Evolutionary conservation across 2,329 filamentous ascomycete genomes (phyloP).

Genomic region (Mollisiaceae sp.): DNA sequence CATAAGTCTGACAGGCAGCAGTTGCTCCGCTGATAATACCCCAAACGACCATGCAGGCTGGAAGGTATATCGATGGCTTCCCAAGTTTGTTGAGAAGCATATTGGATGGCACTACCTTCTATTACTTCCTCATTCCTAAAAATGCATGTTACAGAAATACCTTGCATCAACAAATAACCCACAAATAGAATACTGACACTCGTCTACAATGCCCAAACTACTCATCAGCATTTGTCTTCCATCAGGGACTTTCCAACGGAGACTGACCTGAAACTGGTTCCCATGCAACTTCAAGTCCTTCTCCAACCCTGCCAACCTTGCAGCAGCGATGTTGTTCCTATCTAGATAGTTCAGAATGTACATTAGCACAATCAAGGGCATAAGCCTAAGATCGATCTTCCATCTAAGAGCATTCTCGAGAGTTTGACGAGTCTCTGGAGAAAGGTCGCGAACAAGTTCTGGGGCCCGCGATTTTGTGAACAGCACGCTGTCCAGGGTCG

Average conservation of each 20-base stretch:
- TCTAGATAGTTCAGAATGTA: constrained; percentile 74
- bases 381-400: constrained; percentile 68
- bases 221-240: background rate
- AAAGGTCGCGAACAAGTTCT: constrained; percentile 11
- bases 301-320: constrained; percentile 55
- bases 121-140: background rate
- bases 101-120: constrained; percentile 49
- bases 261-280: constrained; percentile 47
- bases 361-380: constrained; percentile 72
- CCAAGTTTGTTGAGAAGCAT: constrained; percentile 54
- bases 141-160: background rate
- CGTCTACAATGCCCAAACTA: constrained; percentile 33
- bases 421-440: constrained; percentile 6
- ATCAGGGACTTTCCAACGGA: background rate
- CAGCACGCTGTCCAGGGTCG: constrained; percentile 4
- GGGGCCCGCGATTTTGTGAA: constrained; percentile 11
- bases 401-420: constrained; percentile 44
- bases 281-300: constrained; percentile 48
- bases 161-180: constrained; percentile 48
- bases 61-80: constrained; percentile 56
- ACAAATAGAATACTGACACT: constrained; percentile 48
- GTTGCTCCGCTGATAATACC: constrained; percentile 54
- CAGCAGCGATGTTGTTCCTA: constrained; percentile 61
- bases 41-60: constrained; percentile 54
- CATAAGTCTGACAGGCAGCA: constrained; percentile 53